Evolutionary conservation across 169 alveolate species (phyloP), one percentile per base, ranked within the genome.

Genomic region (Plasmodium knowlesi): DNA sequence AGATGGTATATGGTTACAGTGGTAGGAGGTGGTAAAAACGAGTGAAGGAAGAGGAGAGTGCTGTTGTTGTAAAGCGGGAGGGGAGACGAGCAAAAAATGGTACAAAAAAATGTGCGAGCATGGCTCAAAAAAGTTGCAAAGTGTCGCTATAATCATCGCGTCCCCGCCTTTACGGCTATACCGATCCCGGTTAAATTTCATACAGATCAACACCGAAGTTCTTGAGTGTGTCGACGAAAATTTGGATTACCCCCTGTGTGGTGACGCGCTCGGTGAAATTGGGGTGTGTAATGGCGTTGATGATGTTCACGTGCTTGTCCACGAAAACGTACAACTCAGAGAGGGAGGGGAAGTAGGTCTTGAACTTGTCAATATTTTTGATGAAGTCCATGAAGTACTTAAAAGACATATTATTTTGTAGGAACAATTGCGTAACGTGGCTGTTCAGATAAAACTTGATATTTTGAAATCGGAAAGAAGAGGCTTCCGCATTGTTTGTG

Each of bases 271-370:
- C 61, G 5, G 61, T 74, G 41, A 32, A 78, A 5, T 53, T 19
- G 0, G 93, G 67, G 46, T 70, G 53, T 57, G 81, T 14, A 28
- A 88, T 30, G 3, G 76, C 70, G 25, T 79, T 88, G 16, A 79
- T 79, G 16, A 88, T 79, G 50, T 28, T 88, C 2, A 88, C 94
- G 12, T 57, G 82, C 74, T 79, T 88, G 32, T 88, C 94, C 1
- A 88, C 30, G 50, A 57, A 79, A 3, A 88, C 22, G 73, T 88
- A 88, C 53, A 88, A 4, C 73, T 88, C 94, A 0, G 94, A 57
- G 46, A 88, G 53, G 32, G 94, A 10, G 2, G 94, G 94, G 46
- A 88, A 88, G 72, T 79, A 88, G 30, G 30, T 34, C 82, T 88
- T 88, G 34, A 78, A 88, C 3, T 34, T 78, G 72, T 88, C 78